phyloP scores from a whole-genome alignment of 331 rosid genomes.

The Cucumis variabilis region DNA sequence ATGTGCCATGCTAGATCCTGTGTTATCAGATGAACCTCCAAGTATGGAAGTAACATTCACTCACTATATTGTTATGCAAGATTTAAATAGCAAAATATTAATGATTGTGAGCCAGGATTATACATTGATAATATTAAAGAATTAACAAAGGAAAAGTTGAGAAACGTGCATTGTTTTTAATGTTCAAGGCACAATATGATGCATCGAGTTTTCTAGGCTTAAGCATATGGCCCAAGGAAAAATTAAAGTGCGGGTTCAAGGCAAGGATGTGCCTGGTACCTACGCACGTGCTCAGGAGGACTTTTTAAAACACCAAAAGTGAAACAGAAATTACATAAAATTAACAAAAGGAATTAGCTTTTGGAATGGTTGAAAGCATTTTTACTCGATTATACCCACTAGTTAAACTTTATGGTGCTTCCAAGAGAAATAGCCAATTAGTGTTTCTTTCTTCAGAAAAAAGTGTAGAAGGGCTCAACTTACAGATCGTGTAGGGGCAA shows the following conservation, averaged over 20 bases:
- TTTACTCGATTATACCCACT: background rate
- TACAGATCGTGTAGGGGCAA: constrained; percentile 82
- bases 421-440: background rate
- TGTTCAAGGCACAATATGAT: too few relatives aligned
- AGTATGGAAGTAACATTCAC: constrained; percentile 77
- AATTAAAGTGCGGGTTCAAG: too few relatives aligned
- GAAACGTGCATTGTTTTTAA: too few relatives aligned
- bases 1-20: constrained; percentile 85
- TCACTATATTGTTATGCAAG: constrained; percentile 59
- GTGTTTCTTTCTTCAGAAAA: background rate
- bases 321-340: background rate
- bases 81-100: background rate
- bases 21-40: constrained; percentile 85
- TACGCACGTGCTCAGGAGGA: too few relatives aligned
- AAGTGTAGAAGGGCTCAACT: constrained; percentile 30
- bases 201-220: too few relatives aligned
- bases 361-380: background rate
- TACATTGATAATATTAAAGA: background rate
- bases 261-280: too few relatives aligned
- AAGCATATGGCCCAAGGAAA: too few relatives aligned
- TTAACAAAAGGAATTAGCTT: background rate
- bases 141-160: background rate
- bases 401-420: background rate
- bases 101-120: background rate
- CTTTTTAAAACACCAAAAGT: background rate